Base-by-base conservation (phyloP, 2,329 filamentous ascomycete genomes). In the Cladophialophora psammophila region DNA sequence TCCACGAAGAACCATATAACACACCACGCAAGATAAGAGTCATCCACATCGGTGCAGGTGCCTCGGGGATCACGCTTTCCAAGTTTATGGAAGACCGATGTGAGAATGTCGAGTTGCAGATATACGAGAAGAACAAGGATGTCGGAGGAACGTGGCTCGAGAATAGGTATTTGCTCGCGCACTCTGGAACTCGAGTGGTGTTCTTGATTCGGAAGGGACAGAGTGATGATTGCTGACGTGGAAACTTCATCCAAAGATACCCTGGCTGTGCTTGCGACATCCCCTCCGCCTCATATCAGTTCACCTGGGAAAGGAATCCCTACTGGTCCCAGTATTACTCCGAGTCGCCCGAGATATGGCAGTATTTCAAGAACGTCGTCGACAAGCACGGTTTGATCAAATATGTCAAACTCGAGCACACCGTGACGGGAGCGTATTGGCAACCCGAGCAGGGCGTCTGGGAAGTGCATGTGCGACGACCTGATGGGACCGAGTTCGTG, bases 191-290 rank as follows among this genome's bases (percentile, higher is more conserved):
- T 6, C n/a, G 9, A 31, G 38, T 45, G 38, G 15, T 18, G 35
- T 10, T 52, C 18, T n/a, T 31, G n/a, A 50, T 60, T 50, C 31
- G 31, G 42, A 10, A 50, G 20, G 9, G 18, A 26, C 5, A 50
- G 1, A 12, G 4, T 26, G 45, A 31, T 26, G 15, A 20, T 50
- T 31, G 45, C 45, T 50, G 20, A 50, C 20, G 20, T 26, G 18
- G 45, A 50, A 13, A 31, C 45, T 31, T 26, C 45, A 10, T 26
- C 12, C 13, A 26, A 20, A 61, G 62, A 61, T 79, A 81, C 61
- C 78, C 79, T 5, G 80, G 80, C 9, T 80, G 81, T 72, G 75
- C 79, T 34, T 81, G 81, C 72, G 81, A 84, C 70, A 82, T 83
- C 32, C 82, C 82, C 8, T 55, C 66, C 10, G 67, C 60, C 12